A percentile compares a stretch with the other conserved stretches of the same genome.
Conservation (phyloP, 768 basidiomycete species). For the Kwoniella pini region DNA sequence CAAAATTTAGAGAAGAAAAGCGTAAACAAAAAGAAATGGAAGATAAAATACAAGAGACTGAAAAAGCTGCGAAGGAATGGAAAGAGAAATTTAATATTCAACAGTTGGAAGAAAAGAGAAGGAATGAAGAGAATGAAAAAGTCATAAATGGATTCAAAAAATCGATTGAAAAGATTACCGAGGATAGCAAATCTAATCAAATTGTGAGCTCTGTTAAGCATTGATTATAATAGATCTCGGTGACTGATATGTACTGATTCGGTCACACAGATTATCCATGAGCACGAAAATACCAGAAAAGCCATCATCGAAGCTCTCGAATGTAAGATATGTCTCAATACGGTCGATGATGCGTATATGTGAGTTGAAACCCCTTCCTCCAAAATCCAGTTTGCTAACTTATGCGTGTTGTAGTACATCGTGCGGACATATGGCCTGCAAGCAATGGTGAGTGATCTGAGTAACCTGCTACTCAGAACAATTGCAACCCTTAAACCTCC, state of each 20-base stretch:
- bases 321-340: conserved; percentile 43
- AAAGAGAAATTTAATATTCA: conserved; percentile 13
- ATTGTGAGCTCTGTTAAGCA: no score
- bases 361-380: conserved; percentile 16
- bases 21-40: conserved; percentile 7
- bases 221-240: no score
- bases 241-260: no score
- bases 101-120: conserved; percentile 6
- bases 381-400: not conserved
- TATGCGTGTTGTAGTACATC: conserved; percentile 20
- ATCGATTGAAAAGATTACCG: not conserved
- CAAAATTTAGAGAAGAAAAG: conserved; percentile 6
- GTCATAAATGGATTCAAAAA: not conserved
- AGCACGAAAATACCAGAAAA: conserved; percentile 20
- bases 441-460: conserved; percentile 34
- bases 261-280: conserved; percentile 19
- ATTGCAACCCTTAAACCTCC: not conserved
- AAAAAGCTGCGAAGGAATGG: not conserved
- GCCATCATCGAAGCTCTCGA: conserved; percentile 29
- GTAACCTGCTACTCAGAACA: no score
- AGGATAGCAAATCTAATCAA: no score
- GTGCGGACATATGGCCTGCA: conserved; percentile 48
- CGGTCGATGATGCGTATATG: conserved; percentile 45
- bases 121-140: not conserved
- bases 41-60: not conserved